These are phyloP conservation scores for Hirsutella minnesotensis DNA, from an alignment of 2,329 filamentous ascomycete species.

Conservation along the genomic window DNA sequence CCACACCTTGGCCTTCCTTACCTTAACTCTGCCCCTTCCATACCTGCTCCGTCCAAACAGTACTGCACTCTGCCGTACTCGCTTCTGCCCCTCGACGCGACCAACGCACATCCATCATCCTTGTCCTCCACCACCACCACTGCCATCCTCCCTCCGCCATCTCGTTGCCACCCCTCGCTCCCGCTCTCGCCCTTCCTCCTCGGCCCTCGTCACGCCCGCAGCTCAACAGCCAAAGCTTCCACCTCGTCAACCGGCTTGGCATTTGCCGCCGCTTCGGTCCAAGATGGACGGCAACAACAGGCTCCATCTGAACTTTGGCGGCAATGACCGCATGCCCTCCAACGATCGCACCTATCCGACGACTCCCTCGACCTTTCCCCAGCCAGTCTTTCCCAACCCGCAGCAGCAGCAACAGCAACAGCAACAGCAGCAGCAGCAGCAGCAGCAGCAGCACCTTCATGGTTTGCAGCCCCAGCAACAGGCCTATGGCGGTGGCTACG, in stretches of 20 bases:
- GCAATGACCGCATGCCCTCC: slow-evolving; percentile 49
- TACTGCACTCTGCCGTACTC: background rate
- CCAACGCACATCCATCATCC: too few relatives aligned
- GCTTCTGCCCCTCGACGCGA: too few relatives aligned
- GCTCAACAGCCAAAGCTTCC: background rate
- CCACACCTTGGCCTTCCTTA: background rate
- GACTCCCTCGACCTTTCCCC: slow-evolving; percentile 90
- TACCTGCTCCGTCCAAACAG: background rate
- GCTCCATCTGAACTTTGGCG: slow-evolving; percentile 55
- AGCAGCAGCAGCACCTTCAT: slow-evolving; percentile 11
- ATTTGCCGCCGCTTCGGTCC: background rate
- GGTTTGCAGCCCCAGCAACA: slow-evolving; percentile 18
- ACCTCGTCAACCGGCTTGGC: background rate
- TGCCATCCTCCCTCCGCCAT: background rate
- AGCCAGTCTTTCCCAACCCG: slow-evolving; percentile 59
- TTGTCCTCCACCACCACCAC: too few relatives aligned
- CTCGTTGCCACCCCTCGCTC: background rate
- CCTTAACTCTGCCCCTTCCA: too few relatives aligned
- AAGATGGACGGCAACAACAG: slow-evolving; percentile 45
- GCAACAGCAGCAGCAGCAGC: slow-evolving; percentile 27
- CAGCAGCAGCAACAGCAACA: slow-evolving; percentile 22
- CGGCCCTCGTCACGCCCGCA: background rate
- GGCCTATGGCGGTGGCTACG: slow-evolving; percentile 35
- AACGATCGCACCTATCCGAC: slow-evolving; percentile 67
- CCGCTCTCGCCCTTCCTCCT: background rate